These are phyloP conservation scores for Fusarium robinianum DNA, from an alignment of 2,329 filamentous ascomycete genomes.

Conservation along the genomic window DNA sequence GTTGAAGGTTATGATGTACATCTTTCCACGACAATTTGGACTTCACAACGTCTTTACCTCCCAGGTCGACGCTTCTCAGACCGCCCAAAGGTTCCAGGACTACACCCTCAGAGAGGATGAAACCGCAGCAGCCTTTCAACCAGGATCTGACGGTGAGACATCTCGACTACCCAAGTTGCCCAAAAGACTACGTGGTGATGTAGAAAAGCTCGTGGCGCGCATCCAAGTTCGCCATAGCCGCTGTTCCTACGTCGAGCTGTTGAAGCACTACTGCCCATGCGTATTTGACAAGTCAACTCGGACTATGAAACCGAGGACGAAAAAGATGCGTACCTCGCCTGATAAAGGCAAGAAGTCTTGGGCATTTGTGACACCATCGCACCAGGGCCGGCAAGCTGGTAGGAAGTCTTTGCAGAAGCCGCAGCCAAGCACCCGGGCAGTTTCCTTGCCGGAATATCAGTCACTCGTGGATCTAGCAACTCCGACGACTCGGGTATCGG, in stretches of 20 bases:
- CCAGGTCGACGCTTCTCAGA: conserved; percentile 65
- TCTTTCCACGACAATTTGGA: conserved; percentile 89
- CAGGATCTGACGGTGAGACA: conserved; percentile 16
- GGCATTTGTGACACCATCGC: not conserved
- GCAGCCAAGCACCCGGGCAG: conserved; percentile 7
- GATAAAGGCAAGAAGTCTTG: conserved; percentile 10
- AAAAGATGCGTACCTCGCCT: conserved; percentile 5
- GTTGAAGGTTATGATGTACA: conserved; percentile 81
- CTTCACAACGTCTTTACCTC: conserved; percentile 92
- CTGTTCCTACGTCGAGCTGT: conserved; percentile 79
- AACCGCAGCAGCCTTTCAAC: conserved; percentile 52
- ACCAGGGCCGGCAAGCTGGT: conserved; percentile 17
- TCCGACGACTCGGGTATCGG: conserved; percentile 71
- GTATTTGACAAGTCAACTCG: conserved; percentile 31
- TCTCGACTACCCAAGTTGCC: conserved; percentile 51
- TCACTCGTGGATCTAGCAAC: conserved; percentile 71
- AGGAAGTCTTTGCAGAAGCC: conserved; percentile 14
- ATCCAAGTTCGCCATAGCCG: conserved; percentile 72
- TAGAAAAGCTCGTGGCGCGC: conserved; percentile 63
- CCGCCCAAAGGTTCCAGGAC: conserved; percentile 76
- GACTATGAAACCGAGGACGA: conserved; percentile 9
- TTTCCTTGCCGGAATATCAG: conserved; percentile 25
- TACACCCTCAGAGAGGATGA: conserved; percentile 87
- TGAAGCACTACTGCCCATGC: conserved; percentile 79
- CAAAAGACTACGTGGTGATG: conserved; percentile 69